Evolutionary conservation across 306 rosid genomes (phyloP).

Genomic region (Citrullus colocynthis): DNA sequence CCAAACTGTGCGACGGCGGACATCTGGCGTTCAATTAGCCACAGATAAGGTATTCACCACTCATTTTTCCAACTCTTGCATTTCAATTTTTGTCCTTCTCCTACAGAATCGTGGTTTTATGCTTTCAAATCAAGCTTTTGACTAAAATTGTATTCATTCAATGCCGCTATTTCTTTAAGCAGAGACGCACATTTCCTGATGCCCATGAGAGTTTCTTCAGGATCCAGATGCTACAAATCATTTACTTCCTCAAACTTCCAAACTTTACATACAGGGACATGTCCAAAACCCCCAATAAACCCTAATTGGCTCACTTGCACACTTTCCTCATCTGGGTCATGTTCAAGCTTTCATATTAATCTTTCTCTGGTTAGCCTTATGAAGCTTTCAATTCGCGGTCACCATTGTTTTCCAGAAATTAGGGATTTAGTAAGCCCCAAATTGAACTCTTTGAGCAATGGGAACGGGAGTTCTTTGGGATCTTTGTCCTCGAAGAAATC

Average conservation of each 20-base stretch:
- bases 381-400: neutral
- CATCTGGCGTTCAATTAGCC: neutral
- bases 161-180: neutral
- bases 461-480: slow-evolving; percentile 19
- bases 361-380: slow-evolving; percentile 12
- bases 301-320: slow-evolving; percentile 4
- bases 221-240: slow-evolving; percentile 34
- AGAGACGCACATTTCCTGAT: slow-evolving; percentile 39
- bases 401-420: slow-evolving; percentile 8
- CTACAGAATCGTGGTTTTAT: neutral
- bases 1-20: neutral
- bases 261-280: slow-evolving; percentile 21
- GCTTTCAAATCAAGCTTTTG: neutral
- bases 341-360: slow-evolving; percentile 7
- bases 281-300: slow-evolving; percentile 29
- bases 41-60: neutral
- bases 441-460: slow-evolving; percentile 16
- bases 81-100: neutral
- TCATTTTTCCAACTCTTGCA: neutral
- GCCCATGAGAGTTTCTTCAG: slow-evolving; percentile 43
- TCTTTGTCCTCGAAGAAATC: slow-evolving; percentile 12
- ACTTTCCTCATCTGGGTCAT: slow-evolving; percentile 3
- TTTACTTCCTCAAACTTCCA: slow-evolving; percentile 24
- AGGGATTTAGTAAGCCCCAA: slow-evolving; percentile 12
- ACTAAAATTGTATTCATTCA: neutral